Percentiles rank a stretch among this genome's conserved stretches.
phyloP scores from a whole-genome alignment of 75 land plant species.

The Azolla pinnata region DNA sequence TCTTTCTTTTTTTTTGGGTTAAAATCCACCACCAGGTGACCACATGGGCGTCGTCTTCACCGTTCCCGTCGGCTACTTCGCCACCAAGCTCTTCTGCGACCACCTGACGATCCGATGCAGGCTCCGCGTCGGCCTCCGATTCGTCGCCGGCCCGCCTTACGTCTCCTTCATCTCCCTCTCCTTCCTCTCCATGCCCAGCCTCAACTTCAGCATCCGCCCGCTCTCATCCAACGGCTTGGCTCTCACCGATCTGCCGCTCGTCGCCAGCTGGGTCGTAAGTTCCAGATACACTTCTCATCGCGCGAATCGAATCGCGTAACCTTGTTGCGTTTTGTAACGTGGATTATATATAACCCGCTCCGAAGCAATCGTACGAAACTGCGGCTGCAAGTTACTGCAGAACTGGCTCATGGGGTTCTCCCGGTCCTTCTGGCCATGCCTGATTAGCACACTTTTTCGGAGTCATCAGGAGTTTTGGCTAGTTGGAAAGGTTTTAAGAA shows the following conservation, averaged over 20 bases:
- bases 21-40: constrained; percentile 6
- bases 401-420: too few species aligned
- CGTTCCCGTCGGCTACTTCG: constrained; percentile 13
- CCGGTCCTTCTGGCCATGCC: too few species aligned
- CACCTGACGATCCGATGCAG: constrained; percentile 21
- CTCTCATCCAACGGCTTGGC: constrained; percentile 20
- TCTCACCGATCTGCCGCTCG: constrained; percentile 19
- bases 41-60: constrained; percentile 24
- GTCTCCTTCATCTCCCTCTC: constrained; percentile 17
- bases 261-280: constrained; percentile 29
- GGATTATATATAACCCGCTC: too few species aligned
- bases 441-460: too few species aligned
- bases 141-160: constrained; percentile 23
- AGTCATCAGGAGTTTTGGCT: too few species aligned
- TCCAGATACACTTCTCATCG: too few species aligned
- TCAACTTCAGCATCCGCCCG: constrained; percentile 20
- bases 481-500: too few species aligned
- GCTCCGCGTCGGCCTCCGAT: constrained; percentile 16
- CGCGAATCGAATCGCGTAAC: too few species aligned
- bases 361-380: too few species aligned
- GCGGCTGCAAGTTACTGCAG: too few species aligned
- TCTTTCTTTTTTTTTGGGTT: too few species aligned
- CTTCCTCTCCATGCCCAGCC: constrained; percentile 16
- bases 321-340: too few species aligned
- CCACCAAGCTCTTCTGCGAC: constrained; percentile 19